Base-by-base conservation (phyloP, 1,284 basidiomycete species). In the Violaceomyces palustris region DNA sequence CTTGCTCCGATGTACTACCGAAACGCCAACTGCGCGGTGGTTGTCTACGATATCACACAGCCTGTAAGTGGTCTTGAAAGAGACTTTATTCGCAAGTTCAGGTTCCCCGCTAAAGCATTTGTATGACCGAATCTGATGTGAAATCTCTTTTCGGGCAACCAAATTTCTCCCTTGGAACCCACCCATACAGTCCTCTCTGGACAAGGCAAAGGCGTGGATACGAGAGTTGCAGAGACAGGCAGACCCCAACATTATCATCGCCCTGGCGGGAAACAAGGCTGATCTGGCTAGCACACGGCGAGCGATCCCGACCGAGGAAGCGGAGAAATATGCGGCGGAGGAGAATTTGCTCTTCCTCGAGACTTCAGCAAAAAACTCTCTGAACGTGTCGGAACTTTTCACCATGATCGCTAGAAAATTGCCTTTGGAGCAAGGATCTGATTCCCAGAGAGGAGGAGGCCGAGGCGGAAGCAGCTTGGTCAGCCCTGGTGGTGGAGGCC, bases 171-270 rank as follows among this genome's bases (percentile, higher is more conserved):
- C 31, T 32, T 35, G 11, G 26, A 9, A 14, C 31, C n/a, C n/a
- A n/a, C n/a, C n/a, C n/a, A n/a, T n/a, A n/a, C n/a, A 58, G 38
- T 65, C 66, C 6, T 81, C 92, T 7, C 82, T 97, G 48, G 91
- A 96, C 78, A 96, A 96, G 76, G 92, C 92, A 34, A 87, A 88
- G 67, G 85, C 86, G 61, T 97, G 92, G 92, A 93, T 97, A 64
- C 82, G 87, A 50, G 92, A 96, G 75, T 83, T 97, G 9, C 90
- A 96, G 74, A 87, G 92, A 48, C 92, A 97, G 77, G 92, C 92
- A 32, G 93, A 97, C 74, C 90, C 92, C 21, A 88, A 87, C 42
- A 96, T 96, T 77, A 60, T 70, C 31, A 71, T 72, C 29, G 88
- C 91, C 33, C 82, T 97, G 21, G 93, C 91, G 46, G 92, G 92